A percentile compares a stretch with the other conserved stretches of the same genome.
Evolutionary conservation across 2,329 filamentous ascomycete genomes (phyloP).

Genomic region (Orbilia brochopaga): DNA sequence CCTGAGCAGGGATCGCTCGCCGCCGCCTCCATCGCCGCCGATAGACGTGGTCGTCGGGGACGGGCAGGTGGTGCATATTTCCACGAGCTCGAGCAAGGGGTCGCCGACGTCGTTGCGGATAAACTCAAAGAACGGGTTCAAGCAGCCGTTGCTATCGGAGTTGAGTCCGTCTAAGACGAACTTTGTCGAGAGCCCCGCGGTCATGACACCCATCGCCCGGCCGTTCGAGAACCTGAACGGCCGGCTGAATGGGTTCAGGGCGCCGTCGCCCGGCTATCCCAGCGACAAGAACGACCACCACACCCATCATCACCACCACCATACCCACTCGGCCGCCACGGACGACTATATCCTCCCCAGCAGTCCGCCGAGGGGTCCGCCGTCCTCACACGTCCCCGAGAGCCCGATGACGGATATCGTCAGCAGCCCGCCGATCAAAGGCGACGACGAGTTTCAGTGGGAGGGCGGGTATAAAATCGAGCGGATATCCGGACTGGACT

Average conservation of each 20-base stretch:
- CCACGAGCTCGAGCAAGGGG: conserved; percentile 37
- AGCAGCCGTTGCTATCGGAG: conserved; percentile 25
- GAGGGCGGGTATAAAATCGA: conserved; percentile 40
- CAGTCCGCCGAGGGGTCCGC: conserved; percentile 31
- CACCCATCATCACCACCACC: background rate
- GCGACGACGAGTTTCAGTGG: conserved; percentile 40
- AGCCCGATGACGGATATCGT: conserved; percentile 45
- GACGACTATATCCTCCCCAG: conserved; percentile 22
- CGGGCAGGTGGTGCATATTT: conserved; percentile 32
- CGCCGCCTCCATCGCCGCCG: conserved; percentile 11
- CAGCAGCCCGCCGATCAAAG: conserved; percentile 39
- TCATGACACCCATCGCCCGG: conserved; percentile 21
- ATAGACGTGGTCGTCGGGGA: conserved; percentile 43
- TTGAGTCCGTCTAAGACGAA: conserved; percentile 24
- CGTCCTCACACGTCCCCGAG: conserved; percentile 34
- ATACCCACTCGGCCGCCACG: background rate
- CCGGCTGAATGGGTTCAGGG: conserved; percentile 26
- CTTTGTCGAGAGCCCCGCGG: conserved; percentile 46
- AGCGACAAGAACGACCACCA: conserved; percentile 9
- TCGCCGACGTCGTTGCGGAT: conserved; percentile 46
- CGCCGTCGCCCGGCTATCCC: conserved; percentile 14
- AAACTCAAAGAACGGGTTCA: conserved; percentile 34
- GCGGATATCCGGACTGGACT: conserved; percentile 26
- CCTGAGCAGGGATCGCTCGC: conserved; percentile 18
- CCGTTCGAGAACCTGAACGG: conserved; percentile 39